Evolutionary conservation across 2,329 filamentous ascomycete genomes (phyloP).

Genomic region (Microdochium trichocladiopsis): DNA sequence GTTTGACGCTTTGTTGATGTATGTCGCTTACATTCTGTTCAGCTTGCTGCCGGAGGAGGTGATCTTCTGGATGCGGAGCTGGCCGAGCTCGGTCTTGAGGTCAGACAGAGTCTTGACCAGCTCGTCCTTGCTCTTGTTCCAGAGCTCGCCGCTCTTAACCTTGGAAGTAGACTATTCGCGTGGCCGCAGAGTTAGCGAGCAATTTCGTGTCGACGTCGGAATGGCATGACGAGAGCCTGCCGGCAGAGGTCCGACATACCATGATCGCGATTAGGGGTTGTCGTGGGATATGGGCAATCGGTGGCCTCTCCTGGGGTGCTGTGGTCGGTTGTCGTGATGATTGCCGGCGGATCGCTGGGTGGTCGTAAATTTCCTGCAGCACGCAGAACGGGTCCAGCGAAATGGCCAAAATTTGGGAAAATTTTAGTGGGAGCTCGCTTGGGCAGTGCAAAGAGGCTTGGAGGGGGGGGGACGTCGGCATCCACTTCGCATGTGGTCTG

Average conservation of each 20-base stretch:
- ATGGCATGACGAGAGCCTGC: neutral
- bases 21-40: constrained; percentile 78
- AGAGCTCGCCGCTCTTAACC: constrained; percentile 95
- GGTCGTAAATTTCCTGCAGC: neutral
- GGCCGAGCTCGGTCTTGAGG: constrained; percentile 92
- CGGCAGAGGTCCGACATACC: neutral
- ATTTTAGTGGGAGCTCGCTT: constrained; percentile 1
- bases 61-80: constrained; percentile 98
- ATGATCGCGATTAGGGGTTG: neutral
- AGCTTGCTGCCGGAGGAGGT: constrained; percentile 92
- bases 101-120: constrained; percentile 91
- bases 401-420: neutral
- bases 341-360: neutral
- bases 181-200: constrained; percentile 9
- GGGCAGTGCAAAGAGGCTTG: neutral
- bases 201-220: neutral
- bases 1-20: constrained; percentile 4
- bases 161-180: constrained; percentile 49
- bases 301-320: neutral
- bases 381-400: neutral
- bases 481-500: neutral
- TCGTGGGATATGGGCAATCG: constrained; percentile 1
- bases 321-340: neutral
- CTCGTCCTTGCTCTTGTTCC: constrained; percentile 99
- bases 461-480: neutral